Evolutionary conservation across 2,329 filamentous ascomycete genomes (phyloP).

Genomic region (Penicillium sp.): DNA sequence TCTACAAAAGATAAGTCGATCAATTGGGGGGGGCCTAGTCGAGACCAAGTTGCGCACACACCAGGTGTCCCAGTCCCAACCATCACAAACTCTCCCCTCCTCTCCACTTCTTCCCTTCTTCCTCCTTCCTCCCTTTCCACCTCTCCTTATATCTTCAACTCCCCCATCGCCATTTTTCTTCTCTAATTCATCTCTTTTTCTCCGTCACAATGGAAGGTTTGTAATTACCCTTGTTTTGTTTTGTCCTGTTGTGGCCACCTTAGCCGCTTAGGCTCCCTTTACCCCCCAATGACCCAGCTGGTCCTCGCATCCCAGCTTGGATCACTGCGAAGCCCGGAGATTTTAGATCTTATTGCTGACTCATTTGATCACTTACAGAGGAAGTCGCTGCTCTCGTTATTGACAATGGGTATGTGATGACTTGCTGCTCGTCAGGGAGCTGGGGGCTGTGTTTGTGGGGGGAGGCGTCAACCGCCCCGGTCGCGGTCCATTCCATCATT

Average conservation of each 20-base stretch:
- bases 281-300: conserved; percentile 12
- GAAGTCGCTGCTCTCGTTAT: conserved; percentile 99
- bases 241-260: conserved; percentile 28
- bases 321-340: conserved; percentile 10
- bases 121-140: conserved; percentile 15
- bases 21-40: conserved; percentile 11
- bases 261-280: conserved; percentile 23
- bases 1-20: conserved; percentile 6
- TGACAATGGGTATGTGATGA: conserved; percentile 97
- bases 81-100: conserved; percentile 28
- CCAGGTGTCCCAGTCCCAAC: conserved; percentile 24
- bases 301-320: conserved; percentile 7
- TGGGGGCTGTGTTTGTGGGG: conserved; percentile 24
- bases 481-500: conserved; percentile 21
- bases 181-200: conserved; percentile 26
- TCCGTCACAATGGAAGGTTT: conserved; percentile 61
- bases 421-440: conserved; percentile 20
- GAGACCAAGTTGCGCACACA: conserved; percentile 16
- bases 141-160: conserved; percentile 25
- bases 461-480: conserved; percentile 17
- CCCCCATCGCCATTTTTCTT: conserved; percentile 40
- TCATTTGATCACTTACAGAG: conserved; percentile 62
- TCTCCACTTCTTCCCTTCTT: conserved; percentile 24
- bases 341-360: conserved; percentile 36
- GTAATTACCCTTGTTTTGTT: conserved; percentile 2